Conservation (phyloP, 371 early-diverging fungal species). For the Mortierella sp. region DNA sequence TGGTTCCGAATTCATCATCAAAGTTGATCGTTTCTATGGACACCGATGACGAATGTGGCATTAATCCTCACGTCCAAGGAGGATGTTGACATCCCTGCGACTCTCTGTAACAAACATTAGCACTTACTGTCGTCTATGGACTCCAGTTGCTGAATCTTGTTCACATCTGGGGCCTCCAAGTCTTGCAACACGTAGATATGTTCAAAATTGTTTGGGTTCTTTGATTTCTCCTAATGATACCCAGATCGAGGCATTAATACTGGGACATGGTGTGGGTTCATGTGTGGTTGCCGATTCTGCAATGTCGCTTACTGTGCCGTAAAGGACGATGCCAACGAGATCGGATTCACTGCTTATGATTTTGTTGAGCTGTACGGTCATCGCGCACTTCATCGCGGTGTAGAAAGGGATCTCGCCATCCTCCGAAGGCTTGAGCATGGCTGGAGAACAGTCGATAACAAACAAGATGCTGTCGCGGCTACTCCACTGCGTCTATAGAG, state of each 20-base stretch:
- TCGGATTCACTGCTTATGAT: conserved; percentile 68
- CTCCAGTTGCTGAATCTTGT: conserved; percentile 70
- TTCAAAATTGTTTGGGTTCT: conserved; percentile 62
- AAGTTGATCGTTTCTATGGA: conserved; percentile 43
- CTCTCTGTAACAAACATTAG: not conserved
- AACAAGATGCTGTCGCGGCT: conserved; percentile 70
- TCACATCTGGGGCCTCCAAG: conserved; percentile 70
- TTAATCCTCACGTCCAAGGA: no score
- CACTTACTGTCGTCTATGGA: conserved; percentile 61
- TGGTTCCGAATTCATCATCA: conserved; percentile 62
- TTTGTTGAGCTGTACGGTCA: conserved; percentile 62
- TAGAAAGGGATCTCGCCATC: conserved; percentile 61
- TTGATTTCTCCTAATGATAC: conserved; percentile 17
- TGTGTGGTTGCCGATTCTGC: no score
- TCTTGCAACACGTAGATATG: conserved; percentile 71
- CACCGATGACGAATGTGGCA: no score
- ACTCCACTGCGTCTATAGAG: conserved; percentile 31
- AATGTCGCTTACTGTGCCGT: conserved; percentile 64
- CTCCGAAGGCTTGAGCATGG: conserved; percentile 63
- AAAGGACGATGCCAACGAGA: conserved; percentile 71
- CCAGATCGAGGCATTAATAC: no score
- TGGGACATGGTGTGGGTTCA: no score
- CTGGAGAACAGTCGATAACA: conserved; percentile 70
- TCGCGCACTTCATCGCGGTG: conserved; percentile 60
- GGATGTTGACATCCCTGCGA: not conserved